Conservation (phyloP, 1,139 yeast species). For the Yamadazyma triangularis region DNA sequence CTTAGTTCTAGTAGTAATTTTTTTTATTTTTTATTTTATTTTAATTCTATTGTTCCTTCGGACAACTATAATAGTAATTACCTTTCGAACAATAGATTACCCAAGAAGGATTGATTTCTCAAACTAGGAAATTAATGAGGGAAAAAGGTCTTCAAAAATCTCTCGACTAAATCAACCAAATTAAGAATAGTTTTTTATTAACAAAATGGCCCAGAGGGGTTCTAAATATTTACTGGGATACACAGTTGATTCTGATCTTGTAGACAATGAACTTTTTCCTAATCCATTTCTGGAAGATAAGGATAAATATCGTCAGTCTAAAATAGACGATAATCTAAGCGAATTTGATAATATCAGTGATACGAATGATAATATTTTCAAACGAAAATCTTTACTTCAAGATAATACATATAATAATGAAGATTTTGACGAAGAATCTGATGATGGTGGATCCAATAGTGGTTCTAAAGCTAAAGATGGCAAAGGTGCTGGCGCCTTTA, state of each 20-base stretch:
- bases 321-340: neutral
- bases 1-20: too few species aligned
- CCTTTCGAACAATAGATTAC: too few species aligned
- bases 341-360: constrained; percentile 1
- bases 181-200: too few species aligned
- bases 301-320: constrained; percentile 4
- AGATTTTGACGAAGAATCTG: constrained; percentile 3
- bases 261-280: constrained; percentile 12
- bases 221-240: constrained; percentile 15
- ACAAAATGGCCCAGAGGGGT: constrained; percentile 12
- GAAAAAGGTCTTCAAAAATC: too few species aligned
- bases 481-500: constrained; percentile 4
- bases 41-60: too few species aligned
- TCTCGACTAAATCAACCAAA: too few species aligned
- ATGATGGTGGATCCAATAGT: constrained; percentile 7
- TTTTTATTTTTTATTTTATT: too few species aligned
- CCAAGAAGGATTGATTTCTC: too few species aligned
- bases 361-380: constrained; percentile 7
- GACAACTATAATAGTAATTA: too few species aligned
- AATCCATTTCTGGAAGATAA: constrained; percentile 8
- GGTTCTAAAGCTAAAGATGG: constrained; percentile 1
- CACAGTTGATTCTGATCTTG: constrained; percentile 13
- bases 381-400: constrained; percentile 7
- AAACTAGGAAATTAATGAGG: too few species aligned
- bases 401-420: constrained; percentile 9